phyloP scores from a whole-genome alignment of 1,139 yeast genomes.

The Taiozyma sp. region DNA sequence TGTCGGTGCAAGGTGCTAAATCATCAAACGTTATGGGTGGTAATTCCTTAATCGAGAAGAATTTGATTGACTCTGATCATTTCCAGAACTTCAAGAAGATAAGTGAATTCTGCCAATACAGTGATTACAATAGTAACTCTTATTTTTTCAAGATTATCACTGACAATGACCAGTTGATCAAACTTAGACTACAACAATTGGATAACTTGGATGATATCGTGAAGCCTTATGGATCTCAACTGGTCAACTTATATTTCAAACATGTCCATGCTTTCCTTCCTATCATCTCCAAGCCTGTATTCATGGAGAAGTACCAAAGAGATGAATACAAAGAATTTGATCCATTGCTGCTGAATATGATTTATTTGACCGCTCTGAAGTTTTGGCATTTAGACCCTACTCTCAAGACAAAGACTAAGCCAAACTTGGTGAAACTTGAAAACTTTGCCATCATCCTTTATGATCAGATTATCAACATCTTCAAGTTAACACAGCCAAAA shows the following conservation, averaged over 20 bases:
- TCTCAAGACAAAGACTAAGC: neutral
- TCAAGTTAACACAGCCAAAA: constrained; percentile 30
- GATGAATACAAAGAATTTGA: constrained; percentile 39
- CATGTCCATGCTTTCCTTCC: constrained; percentile 37
- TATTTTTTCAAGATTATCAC: constrained; percentile 3
- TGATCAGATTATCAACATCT: constrained; percentile 29
- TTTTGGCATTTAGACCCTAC: constrained; percentile 35
- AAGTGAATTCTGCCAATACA: neutral
- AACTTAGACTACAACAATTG: neutral
- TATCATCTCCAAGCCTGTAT: constrained; percentile 36
- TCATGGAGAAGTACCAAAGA: constrained; percentile 39
- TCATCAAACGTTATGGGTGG: constrained; percentile 17
- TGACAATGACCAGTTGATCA: neutral
- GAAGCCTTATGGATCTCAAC: neutral
- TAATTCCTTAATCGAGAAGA: constrained; percentile 13
- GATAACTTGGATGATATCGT: neutral
- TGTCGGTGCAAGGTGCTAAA: constrained; percentile 16
- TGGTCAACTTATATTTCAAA: constrained; percentile 2
- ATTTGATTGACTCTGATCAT: neutral
- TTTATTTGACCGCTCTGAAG: constrained; percentile 38
- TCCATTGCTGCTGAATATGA: constrained; percentile 40
- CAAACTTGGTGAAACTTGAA: constrained; percentile 27
- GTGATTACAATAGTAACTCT: neutral
- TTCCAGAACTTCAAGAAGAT: neutral
- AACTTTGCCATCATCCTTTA: constrained; percentile 32